Conservation (phyloP, 352 stramenopile genomes). For the Phytopythium kandeliae region DNA sequence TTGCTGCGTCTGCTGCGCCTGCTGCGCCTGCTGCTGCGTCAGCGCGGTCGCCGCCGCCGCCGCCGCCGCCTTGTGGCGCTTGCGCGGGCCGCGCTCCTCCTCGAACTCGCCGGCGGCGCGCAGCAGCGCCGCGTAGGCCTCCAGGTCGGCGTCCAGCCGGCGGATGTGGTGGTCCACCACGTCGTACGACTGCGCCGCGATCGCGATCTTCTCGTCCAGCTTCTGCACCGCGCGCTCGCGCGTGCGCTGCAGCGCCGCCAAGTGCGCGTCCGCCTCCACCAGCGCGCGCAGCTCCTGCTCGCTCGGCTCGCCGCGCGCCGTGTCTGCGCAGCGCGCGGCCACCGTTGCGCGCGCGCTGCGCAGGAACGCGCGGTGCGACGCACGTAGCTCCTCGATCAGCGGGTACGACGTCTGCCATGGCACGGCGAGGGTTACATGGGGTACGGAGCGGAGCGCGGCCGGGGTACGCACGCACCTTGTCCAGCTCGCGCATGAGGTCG, state of each 20-base stretch:
- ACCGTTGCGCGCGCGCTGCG: slow-evolving; percentile 52
- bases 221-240: slow-evolving; percentile 77
- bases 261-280: slow-evolving; percentile 46
- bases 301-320: slow-evolving; percentile 37
- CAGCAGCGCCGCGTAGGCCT: slow-evolving; percentile 62
- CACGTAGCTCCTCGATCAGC: slow-evolving; percentile 70
- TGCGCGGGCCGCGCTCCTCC: slow-evolving; percentile 49
- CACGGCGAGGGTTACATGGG: neutral
- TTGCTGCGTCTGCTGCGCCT: too few relatives aligned
- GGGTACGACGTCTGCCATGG: slow-evolving; percentile 55
- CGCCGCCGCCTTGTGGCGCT: slow-evolving; percentile 43
- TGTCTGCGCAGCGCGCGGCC: slow-evolving; percentile 48
- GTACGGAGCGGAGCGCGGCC: neutral
- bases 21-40: too few relatives aligned
- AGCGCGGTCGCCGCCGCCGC: neutral
- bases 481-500: slow-evolving; percentile 83
- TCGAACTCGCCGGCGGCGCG: slow-evolving; percentile 78
- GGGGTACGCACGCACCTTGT: slow-evolving; percentile 50
- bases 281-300: slow-evolving; percentile 61
- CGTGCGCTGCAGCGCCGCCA: slow-evolving; percentile 42
- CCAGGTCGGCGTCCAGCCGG: slow-evolving; percentile 69
- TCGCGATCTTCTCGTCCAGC: slow-evolving; percentile 85
- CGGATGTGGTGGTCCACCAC: slow-evolving; percentile 85
- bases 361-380: slow-evolving; percentile 60
- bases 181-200: slow-evolving; percentile 82